Conservation (phyloP, 176 grass and related monocot species). For the Aegilops bicornis region DNA sequence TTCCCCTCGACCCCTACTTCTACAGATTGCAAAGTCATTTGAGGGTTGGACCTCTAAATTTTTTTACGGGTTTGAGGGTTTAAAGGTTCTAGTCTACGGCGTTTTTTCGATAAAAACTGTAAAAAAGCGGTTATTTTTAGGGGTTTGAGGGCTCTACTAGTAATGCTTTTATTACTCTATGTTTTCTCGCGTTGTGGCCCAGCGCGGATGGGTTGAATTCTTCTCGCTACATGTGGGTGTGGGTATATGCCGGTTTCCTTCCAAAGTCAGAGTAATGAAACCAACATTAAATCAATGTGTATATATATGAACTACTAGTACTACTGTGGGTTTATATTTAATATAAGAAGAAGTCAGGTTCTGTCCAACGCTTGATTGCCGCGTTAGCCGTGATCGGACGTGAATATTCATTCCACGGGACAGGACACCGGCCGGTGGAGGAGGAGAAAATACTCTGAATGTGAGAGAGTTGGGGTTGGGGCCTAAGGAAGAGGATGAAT, state of each 20-base stretch:
- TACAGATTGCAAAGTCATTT: too few relatives aligned
- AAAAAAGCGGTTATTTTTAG: too few relatives aligned
- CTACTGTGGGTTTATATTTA: too few relatives aligned
- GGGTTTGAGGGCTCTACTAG: too few relatives aligned
- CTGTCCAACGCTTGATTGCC: neutral
- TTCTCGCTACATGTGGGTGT: neutral
- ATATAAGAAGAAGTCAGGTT: neutral
- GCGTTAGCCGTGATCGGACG: neutral
- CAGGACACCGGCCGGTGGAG: slow-evolving; percentile 13
- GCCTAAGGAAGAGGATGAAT: neutral
- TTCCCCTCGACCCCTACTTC: too few relatives aligned
- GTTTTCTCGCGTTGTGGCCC: neutral
- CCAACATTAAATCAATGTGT: neutral
- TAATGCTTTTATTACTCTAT: too few relatives aligned
- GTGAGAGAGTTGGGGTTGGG: neutral
- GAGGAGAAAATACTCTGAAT: neutral
- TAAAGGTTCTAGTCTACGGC: too few relatives aligned
- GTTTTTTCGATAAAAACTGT: too few relatives aligned
- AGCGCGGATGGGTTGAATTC: neutral
- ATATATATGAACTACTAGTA: neutral
- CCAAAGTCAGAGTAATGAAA: slow-evolving; percentile 27
- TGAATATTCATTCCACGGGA: slow-evolving; percentile 39
- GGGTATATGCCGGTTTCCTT: slow-evolving; percentile 17
- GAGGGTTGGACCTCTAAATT: too few relatives aligned
- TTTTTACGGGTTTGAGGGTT: too few relatives aligned